Evolutionary conservation across 2,329 filamentous ascomycete species (phyloP).

Genomic region (Sporothrix schenckii): DNA sequence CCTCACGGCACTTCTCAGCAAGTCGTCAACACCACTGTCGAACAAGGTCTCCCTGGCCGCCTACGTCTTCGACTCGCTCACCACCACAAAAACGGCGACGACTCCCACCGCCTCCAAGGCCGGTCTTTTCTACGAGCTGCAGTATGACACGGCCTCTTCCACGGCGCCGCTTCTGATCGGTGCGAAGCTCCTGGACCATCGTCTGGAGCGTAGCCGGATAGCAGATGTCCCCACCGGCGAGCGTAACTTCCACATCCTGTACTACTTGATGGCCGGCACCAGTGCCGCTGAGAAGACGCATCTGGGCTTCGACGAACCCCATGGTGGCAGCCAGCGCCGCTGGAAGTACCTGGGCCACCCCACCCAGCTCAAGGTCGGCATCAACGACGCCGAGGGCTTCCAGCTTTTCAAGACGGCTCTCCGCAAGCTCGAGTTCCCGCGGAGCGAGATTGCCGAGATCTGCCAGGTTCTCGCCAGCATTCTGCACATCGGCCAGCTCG

Average conservation of each 20-base stretch:
- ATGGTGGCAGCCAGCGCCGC: conserved; percentile 65
- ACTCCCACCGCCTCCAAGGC: conserved; percentile 95
- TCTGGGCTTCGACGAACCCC: conserved; percentile 63
- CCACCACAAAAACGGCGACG: conserved; percentile 94
- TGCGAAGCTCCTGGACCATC: conserved; percentile 91
- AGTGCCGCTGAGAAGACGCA: conserved; percentile 88
- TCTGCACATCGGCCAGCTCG: conserved; percentile 95
- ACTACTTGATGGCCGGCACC: conserved; percentile 92
- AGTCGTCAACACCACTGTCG: conserved; percentile 89
- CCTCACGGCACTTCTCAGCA: conserved; percentile 80
- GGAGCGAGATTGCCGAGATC: conserved; percentile 92
- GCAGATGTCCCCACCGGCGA: conserved; percentile 92
- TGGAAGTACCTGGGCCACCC: conserved; percentile 97
- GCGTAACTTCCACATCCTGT: conserved; percentile 92
- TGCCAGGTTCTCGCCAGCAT: conserved; percentile 93
- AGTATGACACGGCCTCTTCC: conserved; percentile 88
- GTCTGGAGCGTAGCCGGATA: conserved; percentile 88
- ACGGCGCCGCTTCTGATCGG: conserved; percentile 87
- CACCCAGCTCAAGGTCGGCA: conserved; percentile 93
- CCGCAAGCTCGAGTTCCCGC: conserved; percentile 89
- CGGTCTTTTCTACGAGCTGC: conserved; percentile 91
- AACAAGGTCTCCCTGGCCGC: conserved; percentile 90
- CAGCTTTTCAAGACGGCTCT: conserved; percentile 96
- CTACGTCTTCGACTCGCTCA: conserved; percentile 94
- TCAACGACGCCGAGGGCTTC: conserved; percentile 94